Evolutionary conservation across 495 filamentous ascomycete genomes (phyloP), one percentile per base, ranked within the genome.

Genomic region (Recurvomyces mirabilis): DNA sequence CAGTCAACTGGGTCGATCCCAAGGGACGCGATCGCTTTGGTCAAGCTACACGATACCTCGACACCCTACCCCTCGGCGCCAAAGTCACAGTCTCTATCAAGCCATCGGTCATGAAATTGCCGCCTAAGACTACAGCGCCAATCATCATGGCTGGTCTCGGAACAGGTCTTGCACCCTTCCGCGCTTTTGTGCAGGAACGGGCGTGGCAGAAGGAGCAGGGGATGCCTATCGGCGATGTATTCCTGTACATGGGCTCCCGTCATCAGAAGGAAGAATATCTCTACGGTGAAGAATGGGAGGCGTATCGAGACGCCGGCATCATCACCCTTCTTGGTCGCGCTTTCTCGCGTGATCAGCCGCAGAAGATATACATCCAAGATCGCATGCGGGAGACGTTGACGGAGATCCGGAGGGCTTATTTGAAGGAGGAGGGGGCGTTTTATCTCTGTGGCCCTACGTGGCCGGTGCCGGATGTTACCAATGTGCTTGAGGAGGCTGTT

Each of bases 341-440:
- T 13, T 98, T 98, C 75, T 93, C 85, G 39, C 80, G 91, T 54
- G 91, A 98, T 59, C 91, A 98, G 74, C 78, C 82, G 15, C 73
- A 95, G 72, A 98, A 98, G 79, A 93, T 98, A 48, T 98, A 98
- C 59, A 98, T 98, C 60, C 91, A 98, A 69, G 91, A 96, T 58
- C 79, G 87, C 50, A 96, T 98, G 91, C 75, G 91, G 43, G 72
- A 96, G 72, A 82, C 79, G 1, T 63, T 95, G 26, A 62, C 65
- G n/a, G 83, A 94, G 40, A 87, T 98, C 43, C 75, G 89, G 48
- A 66, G 91, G 63, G 86, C 87, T 6, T 95, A 96, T 61, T 76
- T 93, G 57, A 72, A 80, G 60, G 74, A 93, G 47, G 82, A 88
- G 51, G 91, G 91, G 37, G 75, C 78, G 9, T 98, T 98, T 68